These are phyloP conservation scores for Vitis labrusca DNA, from an alignment of 164 flowering plant species.

Conservation along the genomic window DNA sequence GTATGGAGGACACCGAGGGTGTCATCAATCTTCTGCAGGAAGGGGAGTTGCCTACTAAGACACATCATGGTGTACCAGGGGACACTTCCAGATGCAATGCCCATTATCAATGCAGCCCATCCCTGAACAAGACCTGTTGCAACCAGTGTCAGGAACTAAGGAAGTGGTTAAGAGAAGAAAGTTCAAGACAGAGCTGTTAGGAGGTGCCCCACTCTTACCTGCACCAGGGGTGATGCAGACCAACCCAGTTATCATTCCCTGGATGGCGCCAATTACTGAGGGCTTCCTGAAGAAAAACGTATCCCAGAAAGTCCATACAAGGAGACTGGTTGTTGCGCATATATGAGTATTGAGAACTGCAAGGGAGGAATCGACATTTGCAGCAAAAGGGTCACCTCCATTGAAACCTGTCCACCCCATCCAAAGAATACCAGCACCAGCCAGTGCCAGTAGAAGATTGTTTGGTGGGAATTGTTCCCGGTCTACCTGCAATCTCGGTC, in stretches of 20 bases:
- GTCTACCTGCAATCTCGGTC: slow-evolving; percentile 28
- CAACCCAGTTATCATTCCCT: slow-evolving; percentile 40
- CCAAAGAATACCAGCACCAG: slow-evolving; percentile 36
- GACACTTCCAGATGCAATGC: slow-evolving; percentile 14
- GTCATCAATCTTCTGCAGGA: slow-evolving; percentile 25
- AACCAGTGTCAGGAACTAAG: not conserved
- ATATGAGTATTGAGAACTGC: slow-evolving; percentile 24
- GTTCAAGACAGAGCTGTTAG: too few relatives aligned
- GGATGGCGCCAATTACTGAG: slow-evolving; percentile 36
- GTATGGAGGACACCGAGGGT: slow-evolving; percentile 27
- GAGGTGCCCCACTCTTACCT: slow-evolving; percentile 10
- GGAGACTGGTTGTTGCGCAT: slow-evolving; percentile 33
- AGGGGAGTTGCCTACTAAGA: slow-evolving; percentile 9
- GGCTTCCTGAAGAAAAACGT: slow-evolving; percentile 33
- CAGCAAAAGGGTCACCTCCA: slow-evolving; percentile 30
- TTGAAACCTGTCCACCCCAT: slow-evolving; percentile 38
- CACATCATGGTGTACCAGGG: slow-evolving; percentile 42
- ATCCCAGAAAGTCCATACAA: slow-evolving; percentile 31
- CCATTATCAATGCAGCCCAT: slow-evolving; percentile 37
- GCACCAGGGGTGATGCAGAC: slow-evolving; percentile 39
- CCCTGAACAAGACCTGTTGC: slow-evolving; percentile 25
- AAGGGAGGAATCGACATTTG: slow-evolving; percentile 26
- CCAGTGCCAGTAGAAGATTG: slow-evolving; percentile 29
- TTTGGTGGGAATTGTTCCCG: slow-evolving; percentile 32
- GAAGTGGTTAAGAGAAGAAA: too few relatives aligned